Conservation (phyloP, 495 filamentous ascomycete genomes). For the Viridothelium virens region DNA sequence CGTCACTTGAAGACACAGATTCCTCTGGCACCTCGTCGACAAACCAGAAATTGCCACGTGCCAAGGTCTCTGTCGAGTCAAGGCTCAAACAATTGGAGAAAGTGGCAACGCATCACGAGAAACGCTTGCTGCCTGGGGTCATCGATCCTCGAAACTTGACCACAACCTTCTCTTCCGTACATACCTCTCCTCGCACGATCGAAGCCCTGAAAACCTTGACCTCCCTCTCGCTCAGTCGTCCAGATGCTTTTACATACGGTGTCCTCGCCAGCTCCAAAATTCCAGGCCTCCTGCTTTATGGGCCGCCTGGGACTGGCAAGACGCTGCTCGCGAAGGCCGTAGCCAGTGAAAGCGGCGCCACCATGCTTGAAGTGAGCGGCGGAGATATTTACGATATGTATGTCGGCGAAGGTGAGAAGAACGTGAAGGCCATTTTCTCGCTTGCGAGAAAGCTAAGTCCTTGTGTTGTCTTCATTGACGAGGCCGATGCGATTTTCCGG, state of each 20-base stretch:
- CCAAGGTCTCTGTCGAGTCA: slow-evolving; percentile 14
- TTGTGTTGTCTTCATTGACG: slow-evolving; percentile 93
- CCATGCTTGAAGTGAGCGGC: slow-evolving; percentile 65
- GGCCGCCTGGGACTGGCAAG: slow-evolving; percentile 92
- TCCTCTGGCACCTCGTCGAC: slow-evolving; percentile 27
- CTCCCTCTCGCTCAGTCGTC: slow-evolving; percentile 74
- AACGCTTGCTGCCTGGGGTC: slow-evolving; percentile 71
- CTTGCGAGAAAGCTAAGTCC: slow-evolving; percentile 89
- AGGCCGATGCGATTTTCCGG: slow-evolving; percentile 86
- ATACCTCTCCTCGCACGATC: slow-evolving; percentile 72
- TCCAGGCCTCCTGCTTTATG: slow-evolving; percentile 82
- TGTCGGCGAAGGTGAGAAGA: slow-evolving; percentile 94
- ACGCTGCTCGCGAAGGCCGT: slow-evolving; percentile 93
- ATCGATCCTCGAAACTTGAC: slow-evolving; percentile 71
- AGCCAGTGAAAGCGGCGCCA: slow-evolving; percentile 86
- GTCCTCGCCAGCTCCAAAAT: slow-evolving; percentile 88
- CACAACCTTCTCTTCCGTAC: slow-evolving; percentile 78
- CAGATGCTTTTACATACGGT: slow-evolving; percentile 93
- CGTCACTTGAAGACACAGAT: slow-evolving; percentile 14
- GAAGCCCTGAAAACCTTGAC: slow-evolving; percentile 86
- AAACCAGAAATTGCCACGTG: background rate
- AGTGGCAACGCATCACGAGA: slow-evolving; percentile 64
- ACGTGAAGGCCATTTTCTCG: slow-evolving; percentile 84
- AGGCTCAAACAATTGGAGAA: slow-evolving; percentile 22
- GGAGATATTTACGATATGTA: slow-evolving; percentile 90